Base-by-base conservation (phyloP, 1,284 basidiomycete genomes). In the Puccinia polysora region DNA sequence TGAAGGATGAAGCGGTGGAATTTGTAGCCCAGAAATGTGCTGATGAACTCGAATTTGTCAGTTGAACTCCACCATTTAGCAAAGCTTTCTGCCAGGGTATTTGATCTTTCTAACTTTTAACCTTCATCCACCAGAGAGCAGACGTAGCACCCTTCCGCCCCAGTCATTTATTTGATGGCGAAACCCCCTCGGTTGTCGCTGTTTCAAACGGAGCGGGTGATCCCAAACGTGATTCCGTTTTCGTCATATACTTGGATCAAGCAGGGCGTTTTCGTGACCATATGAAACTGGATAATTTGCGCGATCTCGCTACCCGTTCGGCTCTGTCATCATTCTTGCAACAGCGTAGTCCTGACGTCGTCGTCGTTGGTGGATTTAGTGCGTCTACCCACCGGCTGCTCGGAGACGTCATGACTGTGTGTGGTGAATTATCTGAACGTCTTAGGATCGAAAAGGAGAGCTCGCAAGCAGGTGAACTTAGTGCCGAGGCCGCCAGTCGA, bases 181-280 rank as follows among this genome's bases (percentile, higher is more conserved):
- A 90, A 58, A 85, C 85, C 0, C 88, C 92, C 0, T 88, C 89
- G 6, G 92, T 98, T 3, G 83, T 99, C 45, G 91, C 95, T 4
- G 82, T 97, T 73, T 97, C 95, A 3, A 92, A 93, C 86, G 96
- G 96, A 55, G 88, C 89, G 78, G 96, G 96, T 63, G 92, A 96
- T 76, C 90, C 91, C 47, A 87, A 89, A 76, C 89, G 88, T 77
- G 95, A 98, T 80, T 87, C 88, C 1, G 90, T 97, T 73, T 86
- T 88, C 36, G 82, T 90, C 38, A 88, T 96, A 65, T 90, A 88
- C 81, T 80, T 97, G 64, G 94, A 97, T 78, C 86, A 91, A 75
- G 86, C 87, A 56, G 94, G 94, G 15, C 89, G 90, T 67, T 84
- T 96, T 77, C 88, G 91, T 23, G 90, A 96, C 77, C 88, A 91